Base-by-base conservation (phyloP, 306 rosid species). In the Argentina anserina region DNA sequence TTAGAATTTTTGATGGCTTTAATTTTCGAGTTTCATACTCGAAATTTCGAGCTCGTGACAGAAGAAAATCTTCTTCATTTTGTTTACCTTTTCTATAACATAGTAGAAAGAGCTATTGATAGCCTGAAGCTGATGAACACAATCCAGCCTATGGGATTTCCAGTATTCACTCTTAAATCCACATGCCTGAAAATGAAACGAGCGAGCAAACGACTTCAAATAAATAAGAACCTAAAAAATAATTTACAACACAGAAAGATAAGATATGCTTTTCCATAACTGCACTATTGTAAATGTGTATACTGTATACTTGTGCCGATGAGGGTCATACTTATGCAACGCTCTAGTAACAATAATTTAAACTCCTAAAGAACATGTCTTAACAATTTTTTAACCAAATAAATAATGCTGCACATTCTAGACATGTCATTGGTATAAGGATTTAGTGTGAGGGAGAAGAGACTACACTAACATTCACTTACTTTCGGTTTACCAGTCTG, bases 321-420 rank as follows among this genome's bases (percentile, higher is more conserved):
- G 61, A 53, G 29, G 33, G 17, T 23, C 31, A 23, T 23, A n/a
- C 58, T 50, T n/a, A n/a, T 7, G 26, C 58, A 50, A 53, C 23
- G 31, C 61, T 53, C 31, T 25, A 2, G 31, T 23, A 21, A 53
- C 31, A 53, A 53, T 20, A 49, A 52, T 52, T 58, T 58, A 58
- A 26, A 33, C 64, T 6, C 37, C 64, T 12, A 58, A 25, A 25
- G 0, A 23, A 50, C 26, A 55, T 2, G 61, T 25, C 4, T 55
- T 2, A 12, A 6, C 28, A n/a, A n/a, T n/a, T n/a, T 21, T 53
- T 53, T 26, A 9, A 58, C 64, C 34, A 26, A 4, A 58, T 26
- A 36, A 28, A 28, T 58, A 52, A 80, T 69, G 62, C 84, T 65
- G 13, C 36, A 58, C 14, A 26, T 25, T 23, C 33, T 11, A 9